A percentile compares a stretch with the other conserved stretches of the same genome.
Evolutionary conservation across 306 rosid species (phyloP).

Genomic region (Acacia crassicarpa): DNA sequence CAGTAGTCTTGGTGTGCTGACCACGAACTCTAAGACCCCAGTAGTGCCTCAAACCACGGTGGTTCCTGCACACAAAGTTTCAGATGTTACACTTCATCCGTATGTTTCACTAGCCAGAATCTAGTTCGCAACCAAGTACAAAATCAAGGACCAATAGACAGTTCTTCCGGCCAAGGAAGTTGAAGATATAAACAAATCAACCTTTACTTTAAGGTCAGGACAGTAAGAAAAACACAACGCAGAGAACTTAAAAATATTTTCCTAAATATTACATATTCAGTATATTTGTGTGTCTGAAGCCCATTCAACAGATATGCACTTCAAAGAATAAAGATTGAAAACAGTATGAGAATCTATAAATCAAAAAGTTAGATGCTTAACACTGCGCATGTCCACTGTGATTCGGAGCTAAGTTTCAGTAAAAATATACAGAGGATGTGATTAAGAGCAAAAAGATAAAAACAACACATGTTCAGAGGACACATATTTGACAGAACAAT

Average conservation of each 20-base stretch:
- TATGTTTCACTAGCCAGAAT: conserved; percentile 2
- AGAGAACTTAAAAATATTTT: not conserved
- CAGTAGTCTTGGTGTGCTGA: conserved; percentile 79
- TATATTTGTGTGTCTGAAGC: not conserved
- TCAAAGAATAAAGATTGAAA: not conserved
- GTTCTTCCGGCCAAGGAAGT: not conserved
- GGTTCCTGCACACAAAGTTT: conserved; percentile 15
- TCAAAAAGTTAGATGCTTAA: not conserved
- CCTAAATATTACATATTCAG: not conserved
- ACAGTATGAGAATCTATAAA: not conserved
- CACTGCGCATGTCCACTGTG: not conserved
- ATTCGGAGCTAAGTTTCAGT: not conserved
- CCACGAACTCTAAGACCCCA: conserved; percentile 86
- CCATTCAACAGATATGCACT: not conserved
- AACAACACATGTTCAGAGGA: not conserved
- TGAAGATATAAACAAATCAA: not conserved
- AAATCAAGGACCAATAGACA: not conserved
- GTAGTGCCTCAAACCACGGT: conserved; percentile 27
- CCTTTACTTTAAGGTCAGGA: not conserved
- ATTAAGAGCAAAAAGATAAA: not conserved
- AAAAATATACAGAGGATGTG: not conserved
- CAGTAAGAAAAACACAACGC: not conserved
- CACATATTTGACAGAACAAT: not conserved
- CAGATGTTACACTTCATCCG: conserved; percentile 4
- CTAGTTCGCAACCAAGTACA: not conserved